Percentiles rank a stretch among this genome's conserved stretches.
phyloP scores from a whole-genome alignment of 2,329 filamentous ascomycete genomes.

The Colletotrichum chrysophilum region DNA sequence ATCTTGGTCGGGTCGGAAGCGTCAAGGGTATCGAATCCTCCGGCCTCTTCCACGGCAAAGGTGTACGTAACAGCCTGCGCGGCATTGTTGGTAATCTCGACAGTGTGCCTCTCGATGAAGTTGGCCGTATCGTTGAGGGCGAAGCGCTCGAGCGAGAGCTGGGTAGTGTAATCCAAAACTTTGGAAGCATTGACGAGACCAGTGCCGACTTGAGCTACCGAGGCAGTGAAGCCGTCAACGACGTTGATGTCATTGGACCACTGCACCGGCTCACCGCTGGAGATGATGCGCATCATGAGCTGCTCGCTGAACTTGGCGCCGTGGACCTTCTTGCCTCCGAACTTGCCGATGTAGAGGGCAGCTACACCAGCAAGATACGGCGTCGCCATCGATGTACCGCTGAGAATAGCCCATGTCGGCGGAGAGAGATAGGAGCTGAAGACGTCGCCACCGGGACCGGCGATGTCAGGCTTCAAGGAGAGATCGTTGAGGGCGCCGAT shows the following conservation, averaged over 20 bases:
- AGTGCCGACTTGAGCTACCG: constrained; percentile 42
- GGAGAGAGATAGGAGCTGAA: constrained; percentile 39
- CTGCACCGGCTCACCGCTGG: constrained; percentile 33
- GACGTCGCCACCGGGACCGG: constrained; percentile 44
- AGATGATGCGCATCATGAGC: constrained; percentile 37
- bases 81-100: constrained; percentile 40
- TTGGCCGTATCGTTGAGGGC: constrained; percentile 48
- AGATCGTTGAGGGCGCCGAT: constrained; percentile 47
- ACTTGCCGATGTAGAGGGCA: constrained; percentile 35
- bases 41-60: constrained; percentile 5
- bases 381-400: constrained; percentile 53
- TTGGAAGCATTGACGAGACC: constrained; percentile 47
- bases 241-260: constrained; percentile 1
- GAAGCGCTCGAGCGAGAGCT: constrained; percentile 41
- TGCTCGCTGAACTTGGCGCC: constrained; percentile 32
- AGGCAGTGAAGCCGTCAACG: constrained; percentile 25
- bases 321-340: constrained; percentile 41
- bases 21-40: background rate
- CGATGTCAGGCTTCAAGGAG: constrained; percentile 42
- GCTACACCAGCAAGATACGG: constrained; percentile 46
- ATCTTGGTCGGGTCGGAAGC: constrained; percentile 2
- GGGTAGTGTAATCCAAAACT: constrained; percentile 40
- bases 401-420: constrained; percentile 31
- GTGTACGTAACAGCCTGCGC: constrained; percentile 36
- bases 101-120: constrained; percentile 31